A percentile compares a stretch with the other conserved stretches of the same genome.
phyloP scores from a whole-genome alignment of 768 basidiomycete genomes.

The Auriscalpium orientale region DNA sequence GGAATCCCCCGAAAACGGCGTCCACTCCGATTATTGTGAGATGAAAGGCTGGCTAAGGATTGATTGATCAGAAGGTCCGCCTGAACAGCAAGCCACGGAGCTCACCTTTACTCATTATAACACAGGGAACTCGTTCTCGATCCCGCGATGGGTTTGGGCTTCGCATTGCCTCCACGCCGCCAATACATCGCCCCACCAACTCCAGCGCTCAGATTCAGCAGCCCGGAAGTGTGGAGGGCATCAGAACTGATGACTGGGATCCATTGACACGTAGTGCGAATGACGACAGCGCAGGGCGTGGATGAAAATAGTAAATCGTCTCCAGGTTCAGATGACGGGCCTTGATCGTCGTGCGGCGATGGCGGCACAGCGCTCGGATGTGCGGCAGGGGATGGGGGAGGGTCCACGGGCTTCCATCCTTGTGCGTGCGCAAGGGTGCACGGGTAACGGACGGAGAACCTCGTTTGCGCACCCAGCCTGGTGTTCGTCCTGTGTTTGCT shows the following conservation, averaged over 20 bases:
- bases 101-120: slow-evolving; percentile 80
- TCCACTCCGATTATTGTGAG: slow-evolving; percentile 96
- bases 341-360: no score
- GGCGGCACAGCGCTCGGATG: no score
- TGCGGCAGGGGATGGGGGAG: no score
- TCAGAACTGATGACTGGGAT: slow-evolving; percentile 97
- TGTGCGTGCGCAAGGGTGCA: no score
- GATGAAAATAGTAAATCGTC: no score
- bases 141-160: slow-evolving; percentile 90
- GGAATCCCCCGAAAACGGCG: slow-evolving; percentile 84
- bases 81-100: slow-evolving; percentile 18
- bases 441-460: no score
- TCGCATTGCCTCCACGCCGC: slow-evolving; percentile 59
- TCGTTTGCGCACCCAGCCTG: no score
- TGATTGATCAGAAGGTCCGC: not conserved
- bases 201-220: slow-evolving; percentile 89
- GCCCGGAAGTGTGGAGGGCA: slow-evolving; percentile 90
- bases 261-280: slow-evolving; percentile 57
- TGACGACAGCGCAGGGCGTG: no score
- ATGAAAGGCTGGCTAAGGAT: slow-evolving; percentile 78
- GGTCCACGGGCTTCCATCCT: no score
- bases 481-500: no score
- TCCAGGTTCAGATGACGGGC: no score
- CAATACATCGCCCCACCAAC: slow-evolving; percentile 87
- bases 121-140: slow-evolving; percentile 94